Evolutionary conservation across 495 filamentous ascomycete species (phyloP).

Genomic region (Talaromyces thailandensis): DNA sequence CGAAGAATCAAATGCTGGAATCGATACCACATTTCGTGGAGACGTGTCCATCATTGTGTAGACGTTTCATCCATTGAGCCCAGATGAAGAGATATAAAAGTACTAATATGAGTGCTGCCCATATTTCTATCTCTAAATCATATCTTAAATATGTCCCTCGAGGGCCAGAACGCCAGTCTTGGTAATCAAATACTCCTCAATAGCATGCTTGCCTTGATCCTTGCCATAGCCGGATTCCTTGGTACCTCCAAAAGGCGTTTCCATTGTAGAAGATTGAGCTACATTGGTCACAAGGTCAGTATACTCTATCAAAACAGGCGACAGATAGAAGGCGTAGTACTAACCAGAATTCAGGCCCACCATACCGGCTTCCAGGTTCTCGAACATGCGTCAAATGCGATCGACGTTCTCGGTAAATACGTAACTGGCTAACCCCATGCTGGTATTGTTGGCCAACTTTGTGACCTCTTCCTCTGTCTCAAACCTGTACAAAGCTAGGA

Average conservation of each 20-base stretch:
- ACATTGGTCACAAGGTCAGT: not conserved
- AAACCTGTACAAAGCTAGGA: constrained; percentile 60
- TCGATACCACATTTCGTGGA: not conserved
- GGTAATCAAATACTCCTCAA: constrained; percentile 60
- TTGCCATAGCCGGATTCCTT: constrained; percentile 74
- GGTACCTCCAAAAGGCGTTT: constrained; percentile 67
- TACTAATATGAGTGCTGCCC: not conserved
- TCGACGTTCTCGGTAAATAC: constrained; percentile 70
- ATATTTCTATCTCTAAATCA: not conserved
- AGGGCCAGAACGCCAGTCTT: constrained; percentile 63
- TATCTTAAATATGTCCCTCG: constrained; percentile 44
- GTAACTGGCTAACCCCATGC: constrained; percentile 62
- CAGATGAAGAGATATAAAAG: not conserved
- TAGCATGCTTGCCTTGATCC: constrained; percentile 65
- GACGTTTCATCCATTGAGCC: not conserved
- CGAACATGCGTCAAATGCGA: constrained; percentile 60
- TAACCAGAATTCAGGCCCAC: constrained; percentile 60
- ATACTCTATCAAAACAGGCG: not conserved
- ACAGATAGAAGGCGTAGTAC: not conserved
- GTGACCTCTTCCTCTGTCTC: constrained; percentile 64
- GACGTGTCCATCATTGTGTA: not conserved
- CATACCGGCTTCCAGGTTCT: constrained; percentile 71
- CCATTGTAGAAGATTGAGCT: constrained; percentile 58
- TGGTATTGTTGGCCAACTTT: constrained; percentile 52
- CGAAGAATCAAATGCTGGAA: not conserved